Base-by-base conservation (phyloP, 2,329 filamentous ascomycete species). In the Beauveria caledonica region DNA sequence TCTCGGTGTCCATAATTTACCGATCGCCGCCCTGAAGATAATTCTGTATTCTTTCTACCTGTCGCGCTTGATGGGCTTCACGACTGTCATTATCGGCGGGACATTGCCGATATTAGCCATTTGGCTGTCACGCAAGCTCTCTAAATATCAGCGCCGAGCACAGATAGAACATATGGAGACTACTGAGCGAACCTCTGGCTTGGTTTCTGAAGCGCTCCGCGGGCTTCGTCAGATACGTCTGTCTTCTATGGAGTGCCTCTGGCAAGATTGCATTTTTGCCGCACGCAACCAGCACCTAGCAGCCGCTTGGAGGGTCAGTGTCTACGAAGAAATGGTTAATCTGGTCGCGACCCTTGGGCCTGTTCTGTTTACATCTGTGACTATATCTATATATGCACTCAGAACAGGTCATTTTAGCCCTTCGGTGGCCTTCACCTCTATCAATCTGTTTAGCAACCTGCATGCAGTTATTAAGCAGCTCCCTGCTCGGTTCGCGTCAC, bases 171-270 rank as follows among this genome's bases (percentile, higher is more conserved):
- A 57, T 7, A 33, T 56, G n/a, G 21, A 50, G 23, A 49, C 52
- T 27, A 44, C 46, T 8, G 56, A 59, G 36, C 33, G 46, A 49
- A 52, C 36, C 21, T 59, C 56, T 19, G 44, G 21, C 9, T n/a
- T 61, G 13, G 40, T 63, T 19, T 61, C 62, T 13, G 62, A 63
- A 33, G 48, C 51, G 17, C 46, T 61, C 1, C 62, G 54, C 45
- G 59, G 55, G 50, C 49, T 62, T n/a, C 54, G 62, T 7, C 48
- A 59, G 25, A 61, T 63, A 27, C 62, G 60, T 15, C 50, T 63
- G 13, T 61, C 59, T 7, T 63, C 62, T 6, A 56, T 56, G 60
- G 62, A 63, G 46, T n/a, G 15, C 8, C 11, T 59, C 48, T 63
- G 62, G 62, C 42, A 60, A 9, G 13, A 39, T 11, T 49, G 36